Evolutionary conservation across 257 asterid genomes (phyloP).

Genomic region (Gentiana straminea): DNA sequence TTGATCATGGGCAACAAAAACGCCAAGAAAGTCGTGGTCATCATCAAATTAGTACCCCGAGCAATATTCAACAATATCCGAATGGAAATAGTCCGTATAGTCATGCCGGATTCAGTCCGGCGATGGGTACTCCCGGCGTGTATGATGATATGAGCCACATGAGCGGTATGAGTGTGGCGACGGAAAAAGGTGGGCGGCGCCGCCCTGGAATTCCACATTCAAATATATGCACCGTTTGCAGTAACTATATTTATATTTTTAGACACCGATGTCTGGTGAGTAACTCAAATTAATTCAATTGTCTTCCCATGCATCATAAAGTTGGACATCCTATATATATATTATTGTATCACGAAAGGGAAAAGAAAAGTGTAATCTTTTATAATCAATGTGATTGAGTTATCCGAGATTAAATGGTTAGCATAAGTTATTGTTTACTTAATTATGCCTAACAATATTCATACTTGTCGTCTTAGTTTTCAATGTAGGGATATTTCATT

Average conservation of each 20-base stretch:
- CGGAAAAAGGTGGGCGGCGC: constrained; percentile 26
- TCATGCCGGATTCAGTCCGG: constrained; percentile 12
- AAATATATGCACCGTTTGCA: constrained; percentile 63
- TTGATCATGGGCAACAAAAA: background rate
- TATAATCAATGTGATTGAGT: no score
- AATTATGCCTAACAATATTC: no score
- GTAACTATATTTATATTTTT: constrained; percentile 43
- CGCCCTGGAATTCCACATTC: constrained; percentile 83
- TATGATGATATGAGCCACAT: constrained; percentile 40
- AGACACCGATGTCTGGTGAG: constrained; percentile 73
- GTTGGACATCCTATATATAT: no score
- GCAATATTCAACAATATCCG: constrained; percentile 5
- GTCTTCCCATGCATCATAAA: background rate
- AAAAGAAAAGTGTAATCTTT: no score
- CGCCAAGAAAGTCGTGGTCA: constrained; percentile 1
- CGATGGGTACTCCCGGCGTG: constrained; percentile 20
- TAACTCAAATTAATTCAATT: no score
- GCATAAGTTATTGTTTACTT: no score
- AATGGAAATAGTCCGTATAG: constrained; percentile 10
- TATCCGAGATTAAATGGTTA: no score
- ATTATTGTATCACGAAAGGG: no score
- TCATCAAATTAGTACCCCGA: background rate
- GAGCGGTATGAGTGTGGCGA: constrained; percentile 28
- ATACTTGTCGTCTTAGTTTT: no score
- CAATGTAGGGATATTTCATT: no score